Conservation (phyloP, 495 filamentous ascomycete genomes). For the Podospora australis region DNA sequence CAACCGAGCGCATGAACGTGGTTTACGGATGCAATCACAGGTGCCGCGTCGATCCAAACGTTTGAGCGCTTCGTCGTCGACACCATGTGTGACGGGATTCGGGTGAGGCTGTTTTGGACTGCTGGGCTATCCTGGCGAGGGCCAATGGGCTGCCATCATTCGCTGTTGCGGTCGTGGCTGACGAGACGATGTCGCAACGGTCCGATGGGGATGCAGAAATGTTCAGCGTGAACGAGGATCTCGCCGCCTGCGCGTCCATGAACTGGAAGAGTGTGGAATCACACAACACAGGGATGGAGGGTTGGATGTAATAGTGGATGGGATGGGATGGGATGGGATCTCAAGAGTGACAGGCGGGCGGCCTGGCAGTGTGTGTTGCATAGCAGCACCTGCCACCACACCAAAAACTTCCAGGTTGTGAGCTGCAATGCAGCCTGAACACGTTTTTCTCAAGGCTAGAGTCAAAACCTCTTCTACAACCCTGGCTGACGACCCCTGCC, state of each 20-base stretch:
- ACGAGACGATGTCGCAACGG: neutral
- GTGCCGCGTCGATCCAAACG: neutral
- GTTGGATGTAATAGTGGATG: neutral
- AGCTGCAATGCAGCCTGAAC: constrained; percentile 1
- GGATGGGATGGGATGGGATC: neutral
- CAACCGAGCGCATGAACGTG: neutral
- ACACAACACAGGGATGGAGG: neutral
- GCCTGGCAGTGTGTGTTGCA: too few relatives aligned
- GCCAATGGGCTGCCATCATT: neutral
- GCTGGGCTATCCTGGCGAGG: neutral
- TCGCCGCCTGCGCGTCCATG: neutral
- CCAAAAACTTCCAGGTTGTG: neutral
- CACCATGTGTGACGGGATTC: neutral
- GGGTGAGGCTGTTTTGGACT: constrained; percentile 1
- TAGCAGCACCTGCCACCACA: neutral
- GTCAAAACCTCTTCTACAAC: too few relatives aligned
- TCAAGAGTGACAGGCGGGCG: too few relatives aligned
- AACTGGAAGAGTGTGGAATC: neutral
- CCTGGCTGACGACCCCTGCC: neutral
- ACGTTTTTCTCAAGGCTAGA: neutral
- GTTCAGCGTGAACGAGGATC: neutral
- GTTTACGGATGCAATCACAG: neutral
- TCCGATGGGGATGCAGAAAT: neutral
- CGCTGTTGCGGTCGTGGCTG: neutral
- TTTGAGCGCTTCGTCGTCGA: constrained; percentile 1